These are phyloP conservation scores for Mycena chlorophos DNA, from an alignment of 768 basidiomycete genomes.

Conservation along the genomic window DNA sequence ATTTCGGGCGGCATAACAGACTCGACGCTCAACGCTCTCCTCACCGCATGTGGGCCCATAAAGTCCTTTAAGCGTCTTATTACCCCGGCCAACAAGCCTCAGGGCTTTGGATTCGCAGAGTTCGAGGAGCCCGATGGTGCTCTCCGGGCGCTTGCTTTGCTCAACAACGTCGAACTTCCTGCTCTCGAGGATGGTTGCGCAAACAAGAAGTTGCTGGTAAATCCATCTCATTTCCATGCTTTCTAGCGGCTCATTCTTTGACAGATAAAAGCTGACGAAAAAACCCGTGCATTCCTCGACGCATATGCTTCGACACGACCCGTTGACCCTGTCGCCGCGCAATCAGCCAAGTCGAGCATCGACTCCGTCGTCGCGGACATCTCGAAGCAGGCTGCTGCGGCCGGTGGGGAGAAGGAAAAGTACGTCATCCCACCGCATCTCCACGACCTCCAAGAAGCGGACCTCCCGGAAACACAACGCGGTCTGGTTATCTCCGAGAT, in stretches of 20 bases:
- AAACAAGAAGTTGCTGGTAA: slow-evolving; percentile 58
- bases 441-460: slow-evolving; percentile 93
- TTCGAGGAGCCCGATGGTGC: slow-evolving; percentile 93
- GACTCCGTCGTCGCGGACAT: slow-evolving; percentile 70
- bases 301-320: slow-evolving; percentile 55
- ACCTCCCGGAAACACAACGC: slow-evolving; percentile 90
- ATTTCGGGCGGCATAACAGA: slow-evolving; percentile 94
- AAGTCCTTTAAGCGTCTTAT: slow-evolving; percentile 91
- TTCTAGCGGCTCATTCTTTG: slow-evolving; percentile 47
- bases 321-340: slow-evolving; percentile 29
- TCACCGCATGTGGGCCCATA: slow-evolving; percentile 83
- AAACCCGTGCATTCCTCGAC: slow-evolving; percentile 85
- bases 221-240: slow-evolving; percentile 47
- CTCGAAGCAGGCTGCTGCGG: slow-evolving; percentile 72
- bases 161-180: slow-evolving; percentile 53
- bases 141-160: slow-evolving; percentile 58
- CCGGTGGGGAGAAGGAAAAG: slow-evolving; percentile 77
- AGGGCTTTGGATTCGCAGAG: slow-evolving; percentile 97
- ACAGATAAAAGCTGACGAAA: slow-evolving; percentile 95
- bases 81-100: slow-evolving; percentile 89
- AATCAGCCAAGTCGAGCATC: slow-evolving; percentile 65
- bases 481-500: slow-evolving; percentile 96
- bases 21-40: slow-evolving; percentile 71
- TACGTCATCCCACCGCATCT: slow-evolving; percentile 94
- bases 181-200: slow-evolving; percentile 51